These are phyloP conservation scores for Fusarium continuum DNA, from an alignment of 2,329 filamentous ascomycete species.

Conservation along the genomic window DNA sequence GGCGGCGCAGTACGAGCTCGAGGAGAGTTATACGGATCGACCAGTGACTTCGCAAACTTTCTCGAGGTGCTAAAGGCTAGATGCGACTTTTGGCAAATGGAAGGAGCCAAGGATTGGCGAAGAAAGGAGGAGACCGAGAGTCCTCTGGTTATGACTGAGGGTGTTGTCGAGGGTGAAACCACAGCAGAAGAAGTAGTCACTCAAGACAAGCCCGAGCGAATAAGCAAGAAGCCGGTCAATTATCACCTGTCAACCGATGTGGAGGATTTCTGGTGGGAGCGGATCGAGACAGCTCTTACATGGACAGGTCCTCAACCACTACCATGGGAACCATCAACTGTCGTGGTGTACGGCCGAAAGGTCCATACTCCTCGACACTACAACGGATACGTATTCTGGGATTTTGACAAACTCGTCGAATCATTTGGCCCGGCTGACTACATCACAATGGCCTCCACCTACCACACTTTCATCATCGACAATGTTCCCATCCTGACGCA, in stretches of 20 bases:
- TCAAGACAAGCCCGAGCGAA: constrained; percentile 31
- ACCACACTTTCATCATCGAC: constrained; percentile 80
- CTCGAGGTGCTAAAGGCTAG: constrained; percentile 78
- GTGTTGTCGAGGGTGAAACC: background rate
- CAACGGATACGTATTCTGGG: constrained; percentile 69
- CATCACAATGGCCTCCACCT: constrained; percentile 80
- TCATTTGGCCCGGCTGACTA: constrained; percentile 83
- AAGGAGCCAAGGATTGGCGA: constrained; percentile 77
- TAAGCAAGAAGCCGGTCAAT: constrained; percentile 41
- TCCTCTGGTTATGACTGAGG: background rate
- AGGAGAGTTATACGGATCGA: constrained; percentile 65
- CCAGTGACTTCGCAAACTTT: constrained; percentile 79
- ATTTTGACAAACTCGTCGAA: constrained; percentile 73
- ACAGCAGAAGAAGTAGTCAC: background rate
- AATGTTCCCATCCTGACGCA: constrained; percentile 73
- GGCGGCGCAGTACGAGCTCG: constrained; percentile 49
- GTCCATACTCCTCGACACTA: constrained; percentile 67
- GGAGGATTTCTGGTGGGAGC: constrained; percentile 43
- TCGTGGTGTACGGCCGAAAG: constrained; percentile 70
- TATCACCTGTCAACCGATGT: constrained; percentile 46
- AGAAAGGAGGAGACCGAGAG: constrained; percentile 56
- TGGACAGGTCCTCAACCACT: constrained; percentile 34
- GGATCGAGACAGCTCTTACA: constrained; percentile 37
- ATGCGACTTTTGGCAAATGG: constrained; percentile 88
- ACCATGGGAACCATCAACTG: constrained; percentile 54